Percentiles rank a stretch among this genome's conserved stretches.
These are phyloP conservation scores for Cercospora nicotianae DNA, from an alignment of 2,329 filamentous ascomycete species.

Conservation along the genomic window DNA sequence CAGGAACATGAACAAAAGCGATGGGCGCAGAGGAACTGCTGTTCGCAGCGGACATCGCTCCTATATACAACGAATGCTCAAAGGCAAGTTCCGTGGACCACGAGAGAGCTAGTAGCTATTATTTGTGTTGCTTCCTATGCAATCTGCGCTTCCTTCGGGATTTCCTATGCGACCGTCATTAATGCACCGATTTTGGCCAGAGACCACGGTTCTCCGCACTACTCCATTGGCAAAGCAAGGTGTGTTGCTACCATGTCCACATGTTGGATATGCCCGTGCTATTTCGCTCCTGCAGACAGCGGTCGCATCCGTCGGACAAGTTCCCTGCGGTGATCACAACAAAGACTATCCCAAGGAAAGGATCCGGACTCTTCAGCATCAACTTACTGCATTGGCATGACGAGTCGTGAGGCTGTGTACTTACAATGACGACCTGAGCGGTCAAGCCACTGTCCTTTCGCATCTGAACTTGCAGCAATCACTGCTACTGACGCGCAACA, in stretches of 20 bases:
- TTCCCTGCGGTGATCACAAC: constrained; percentile 2
- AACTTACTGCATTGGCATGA: background rate
- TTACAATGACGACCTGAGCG: background rate
- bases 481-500: background rate
- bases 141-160: background rate
- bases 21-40: background rate
- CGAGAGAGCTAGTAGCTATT: background rate
- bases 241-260: background rate
- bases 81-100: background rate
- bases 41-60: background rate
- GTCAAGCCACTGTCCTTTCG: background rate
- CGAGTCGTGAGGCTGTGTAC: background rate
- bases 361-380: background rate
- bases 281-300: background rate
- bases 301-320: background rate
- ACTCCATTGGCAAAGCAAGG: background rate
- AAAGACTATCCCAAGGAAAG: background rate
- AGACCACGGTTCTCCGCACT: constrained; percentile 1
- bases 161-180: background rate
- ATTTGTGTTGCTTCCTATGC: background rate
- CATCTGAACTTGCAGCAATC: background rate
- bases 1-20: background rate
- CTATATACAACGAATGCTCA: background rate
- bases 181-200: background rate
- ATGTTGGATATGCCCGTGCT: background rate